Evolutionary conservation across 2,329 filamentous ascomycete genomes (phyloP), one percentile per base, ranked within the genome.

Genomic region (Trichoderma guizhouense): DNA sequence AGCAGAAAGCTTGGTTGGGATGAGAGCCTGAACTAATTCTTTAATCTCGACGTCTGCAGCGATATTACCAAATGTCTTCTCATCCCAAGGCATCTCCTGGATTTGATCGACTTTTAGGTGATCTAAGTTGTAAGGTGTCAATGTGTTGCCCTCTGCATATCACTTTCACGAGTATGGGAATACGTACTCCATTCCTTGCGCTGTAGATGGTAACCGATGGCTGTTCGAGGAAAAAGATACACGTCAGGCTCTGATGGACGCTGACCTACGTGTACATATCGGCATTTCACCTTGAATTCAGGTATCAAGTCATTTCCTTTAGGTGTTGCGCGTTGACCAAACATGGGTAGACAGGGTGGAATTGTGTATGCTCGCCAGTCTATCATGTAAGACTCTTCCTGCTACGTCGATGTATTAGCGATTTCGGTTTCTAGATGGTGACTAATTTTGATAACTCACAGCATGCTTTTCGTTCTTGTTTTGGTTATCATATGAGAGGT

Each of bases 1-100:
- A 0, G 78, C 74, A 3, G 34, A 36, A 36, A 75, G 58, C 28
- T 78, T 76, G 4, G 21, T 36, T 26, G 43, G 4, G 5, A 65
- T 14, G 43, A 65, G 28, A 30, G 43, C 28, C 6, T 26, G 18
- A 7, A 34, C 14, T 36, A 65, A 4, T 7, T 65, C 63, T 11
- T 34, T 36, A 0, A 28, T 53, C 7, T 53, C 62, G 2, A 9
- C 12, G 12, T 65, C 43, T 32, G 28, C 28, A 4, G 9, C 39
- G 15, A 53, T 30, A 1, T 65, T 30, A 5, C 8, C 4, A 18
- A 53, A 65, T 12, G 43, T 14, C 1, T 55, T 18, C 30, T 53
- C 34, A 18, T 65, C 26, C 63, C 63, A 65, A 30, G 43, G 8
- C 15, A 65, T 9, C 11, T 36, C 43, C 18, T 18, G 14, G 8